These are phyloP conservation scores for Ichthyophthirius multifiliis DNA, from an alignment of 169 alveolate genomes.

Conservation along the genomic window DNA sequence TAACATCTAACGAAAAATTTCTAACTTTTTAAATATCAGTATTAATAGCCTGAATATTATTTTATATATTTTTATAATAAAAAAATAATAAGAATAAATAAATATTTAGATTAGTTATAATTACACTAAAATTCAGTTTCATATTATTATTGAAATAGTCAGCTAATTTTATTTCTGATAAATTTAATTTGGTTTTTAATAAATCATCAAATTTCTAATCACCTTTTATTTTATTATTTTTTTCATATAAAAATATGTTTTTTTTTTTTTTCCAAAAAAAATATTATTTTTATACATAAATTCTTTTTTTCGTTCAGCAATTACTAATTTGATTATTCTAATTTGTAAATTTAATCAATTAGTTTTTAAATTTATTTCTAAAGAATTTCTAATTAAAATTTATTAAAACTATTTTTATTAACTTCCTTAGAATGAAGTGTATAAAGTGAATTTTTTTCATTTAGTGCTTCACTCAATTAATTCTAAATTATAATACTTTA, in stretches of 20 bases:
- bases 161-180: neutral
- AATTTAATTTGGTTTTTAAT: neutral
- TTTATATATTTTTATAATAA: no score
- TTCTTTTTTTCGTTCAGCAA: neutral
- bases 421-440: neutral
- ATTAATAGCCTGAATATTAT: no score
- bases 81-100: no score
- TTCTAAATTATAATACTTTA: neutral
- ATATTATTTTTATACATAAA: neutral
- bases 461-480: neutral
- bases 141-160: neutral
- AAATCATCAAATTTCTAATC: conserved; percentile 1
- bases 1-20: no score
- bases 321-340: neutral
- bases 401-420: neutral
- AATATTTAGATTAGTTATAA: neutral
- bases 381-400: neutral
- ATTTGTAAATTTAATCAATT: neutral
- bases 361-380: conserved; percentile 2
- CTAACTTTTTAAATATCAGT: no score
- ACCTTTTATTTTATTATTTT: no score
- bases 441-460: conserved; percentile 2
- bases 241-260: no score
- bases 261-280: neutral
- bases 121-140: conserved; percentile 11